A percentile compares a stretch with the other conserved stretches of the same genome.
Evolutionary conservation across 768 basidiomycete genomes (phyloP).

Genomic region (Holtermanniella nyarrowii): DNA sequence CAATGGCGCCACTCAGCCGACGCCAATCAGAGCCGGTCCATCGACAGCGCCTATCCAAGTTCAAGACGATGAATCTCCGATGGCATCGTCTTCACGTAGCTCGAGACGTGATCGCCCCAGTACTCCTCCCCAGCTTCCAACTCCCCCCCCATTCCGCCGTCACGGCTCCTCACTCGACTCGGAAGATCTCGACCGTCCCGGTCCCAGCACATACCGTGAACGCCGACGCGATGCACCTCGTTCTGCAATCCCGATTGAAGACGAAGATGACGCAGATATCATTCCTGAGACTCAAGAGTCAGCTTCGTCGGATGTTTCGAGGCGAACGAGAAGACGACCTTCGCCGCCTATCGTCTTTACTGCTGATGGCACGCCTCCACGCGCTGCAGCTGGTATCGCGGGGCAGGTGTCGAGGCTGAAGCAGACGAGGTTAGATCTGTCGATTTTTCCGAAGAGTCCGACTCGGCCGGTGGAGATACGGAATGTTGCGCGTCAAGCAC

Average conservation of each 20-base stretch:
- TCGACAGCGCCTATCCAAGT: constrained; percentile 6
- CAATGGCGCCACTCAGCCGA: constrained; percentile 27
- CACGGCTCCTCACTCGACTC: background rate
- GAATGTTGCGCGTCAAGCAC: constrained; percentile 1
- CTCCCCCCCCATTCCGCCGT: background rate
- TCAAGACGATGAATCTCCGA: background rate
- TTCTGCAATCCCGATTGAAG: background rate
- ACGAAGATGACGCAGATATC: background rate
- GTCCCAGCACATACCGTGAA: background rate
- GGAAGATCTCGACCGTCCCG: background rate
- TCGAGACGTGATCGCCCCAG: background rate
- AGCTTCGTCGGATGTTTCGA: background rate
- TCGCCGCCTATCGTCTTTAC: background rate
- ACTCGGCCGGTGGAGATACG: background rate
- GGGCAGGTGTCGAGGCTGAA: background rate
- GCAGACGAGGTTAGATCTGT: background rate
- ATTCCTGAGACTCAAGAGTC: background rate
- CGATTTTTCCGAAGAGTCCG: background rate
- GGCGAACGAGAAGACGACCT: background rate
- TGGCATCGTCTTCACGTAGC: background rate
- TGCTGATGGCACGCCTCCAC: background rate
- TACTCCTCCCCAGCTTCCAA: background rate
- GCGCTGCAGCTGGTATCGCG: too few relatives aligned
- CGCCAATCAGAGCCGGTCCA: too few relatives aligned
- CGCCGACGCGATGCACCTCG: background rate